phyloP scores from a whole-genome alignment of 306 rosid species.

The Ochetophila trinervis region DNA sequence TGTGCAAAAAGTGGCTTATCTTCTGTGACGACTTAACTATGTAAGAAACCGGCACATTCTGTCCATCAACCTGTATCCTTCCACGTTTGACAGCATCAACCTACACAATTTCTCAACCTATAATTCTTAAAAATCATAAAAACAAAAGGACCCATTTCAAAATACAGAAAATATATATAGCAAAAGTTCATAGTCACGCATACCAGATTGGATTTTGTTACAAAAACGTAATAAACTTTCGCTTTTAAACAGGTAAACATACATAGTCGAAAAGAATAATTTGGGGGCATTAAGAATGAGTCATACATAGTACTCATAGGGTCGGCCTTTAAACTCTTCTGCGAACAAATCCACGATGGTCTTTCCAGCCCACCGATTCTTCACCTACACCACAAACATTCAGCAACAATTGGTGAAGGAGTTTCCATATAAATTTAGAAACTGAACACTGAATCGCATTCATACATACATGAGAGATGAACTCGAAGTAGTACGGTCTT shows the following conservation, averaged over 20 bases:
- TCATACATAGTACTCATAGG: conserved; percentile 76
- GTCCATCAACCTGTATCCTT: conserved; percentile 53
- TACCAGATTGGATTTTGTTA: not conserved
- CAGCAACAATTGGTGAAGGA: not conserved
- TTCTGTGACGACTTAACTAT: conserved; percentile 66
- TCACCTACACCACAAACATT: conserved; percentile 49
- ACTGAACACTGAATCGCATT: conserved; percentile 1
- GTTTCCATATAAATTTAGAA: conserved; percentile 19
- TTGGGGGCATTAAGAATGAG: not conserved
- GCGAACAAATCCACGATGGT: conserved; percentile 81
- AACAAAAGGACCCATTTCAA: not conserved
- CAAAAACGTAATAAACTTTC: not conserved
- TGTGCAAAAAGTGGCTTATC: conserved; percentile 82
- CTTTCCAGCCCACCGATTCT: conserved; percentile 92
- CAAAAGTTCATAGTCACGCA: not conserved
- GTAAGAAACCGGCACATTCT: conserved; percentile 44
- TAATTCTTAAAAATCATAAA: not conserved
- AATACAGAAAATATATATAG: not conserved
- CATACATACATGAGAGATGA: conserved; percentile 60
- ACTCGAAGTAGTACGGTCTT: conserved; percentile 90
- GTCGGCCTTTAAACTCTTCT: conserved; percentile 88
- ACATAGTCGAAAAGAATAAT: not conserved
- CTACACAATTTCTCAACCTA: conserved; percentile 23
- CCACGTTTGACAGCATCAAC: conserved; percentile 56
- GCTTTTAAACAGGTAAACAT: not conserved